A percentile compares a stretch with the other conserved stretches of the same genome.
Evolutionary conservation across 495 filamentous ascomycete genomes (phyloP).

Genomic region (Trichoderma parareesei): DNA sequence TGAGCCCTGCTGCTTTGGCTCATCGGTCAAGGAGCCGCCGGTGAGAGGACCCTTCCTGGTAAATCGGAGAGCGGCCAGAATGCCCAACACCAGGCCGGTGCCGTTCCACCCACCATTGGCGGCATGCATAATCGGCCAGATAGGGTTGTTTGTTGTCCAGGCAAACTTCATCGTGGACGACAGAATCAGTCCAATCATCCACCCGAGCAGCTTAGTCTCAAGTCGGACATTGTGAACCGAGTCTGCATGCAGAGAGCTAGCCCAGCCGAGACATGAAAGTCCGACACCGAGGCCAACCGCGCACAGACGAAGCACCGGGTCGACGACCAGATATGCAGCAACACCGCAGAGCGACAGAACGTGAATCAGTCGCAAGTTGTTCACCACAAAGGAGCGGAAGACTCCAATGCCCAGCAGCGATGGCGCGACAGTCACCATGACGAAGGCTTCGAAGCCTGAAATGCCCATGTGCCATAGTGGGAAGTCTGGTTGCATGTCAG

Average conservation of each 20-base stretch:
- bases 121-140: slow-evolving; percentile 89
- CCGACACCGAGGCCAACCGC: slow-evolving; percentile 69
- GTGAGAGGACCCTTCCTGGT: slow-evolving; percentile 50
- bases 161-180: slow-evolving; percentile 90
- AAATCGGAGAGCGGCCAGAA: slow-evolving; percentile 65
- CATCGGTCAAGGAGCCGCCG: slow-evolving; percentile 33
- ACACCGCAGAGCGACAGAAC: slow-evolving; percentile 70
- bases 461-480: slow-evolving; percentile 99
- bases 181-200: slow-evolving; percentile 71
- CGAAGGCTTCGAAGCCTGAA: slow-evolving; percentile 86
- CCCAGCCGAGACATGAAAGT: slow-evolving; percentile 73
- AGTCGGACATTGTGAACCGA: slow-evolving; percentile 63
- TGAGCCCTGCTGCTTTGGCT: slow-evolving; percentile 50
- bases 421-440: slow-evolving; percentile 78
- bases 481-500: slow-evolving; percentile 53
- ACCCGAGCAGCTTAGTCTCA: slow-evolving; percentile 73
- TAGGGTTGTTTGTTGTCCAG: slow-evolving; percentile 91
- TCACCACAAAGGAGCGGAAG: slow-evolving; percentile 56
- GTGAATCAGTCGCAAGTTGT: slow-evolving; percentile 62
- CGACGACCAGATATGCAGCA: slow-evolving; percentile 65
- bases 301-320: slow-evolving; percentile 72
- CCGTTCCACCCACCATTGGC: slow-evolving; percentile 92
- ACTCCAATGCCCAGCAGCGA: slow-evolving; percentile 66
- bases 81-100: slow-evolving; percentile 63
- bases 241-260: slow-evolving; percentile 71